phyloP scores from a whole-genome alignment of 1,284 basidiomycete genomes.

The Tremellales sp. region DNA sequence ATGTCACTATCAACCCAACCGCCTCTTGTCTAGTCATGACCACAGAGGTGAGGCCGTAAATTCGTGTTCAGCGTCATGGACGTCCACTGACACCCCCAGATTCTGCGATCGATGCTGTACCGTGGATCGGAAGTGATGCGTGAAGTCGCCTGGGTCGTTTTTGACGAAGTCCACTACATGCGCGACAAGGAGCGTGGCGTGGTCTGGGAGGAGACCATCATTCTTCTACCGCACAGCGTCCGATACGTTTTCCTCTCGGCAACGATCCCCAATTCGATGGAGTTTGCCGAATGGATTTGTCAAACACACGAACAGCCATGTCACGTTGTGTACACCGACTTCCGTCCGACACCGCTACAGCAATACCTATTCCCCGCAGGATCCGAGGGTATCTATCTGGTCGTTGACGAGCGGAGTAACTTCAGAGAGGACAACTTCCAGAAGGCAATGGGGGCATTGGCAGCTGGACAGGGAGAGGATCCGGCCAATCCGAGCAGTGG shows the following conservation, averaged over 20 bases:
- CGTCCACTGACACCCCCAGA: slow-evolving; percentile 55
- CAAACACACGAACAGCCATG: slow-evolving; percentile 96
- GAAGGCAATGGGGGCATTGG: slow-evolving; percentile 94
- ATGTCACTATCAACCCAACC: slow-evolving; percentile 98
- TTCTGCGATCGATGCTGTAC: slow-evolving; percentile 98
- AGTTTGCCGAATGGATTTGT: slow-evolving; percentile 99
- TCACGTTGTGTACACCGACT: slow-evolving; percentile 99
- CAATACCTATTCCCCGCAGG: slow-evolving; percentile 98
- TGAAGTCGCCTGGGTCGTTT: slow-evolving; percentile 99
- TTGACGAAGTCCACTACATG: slow-evolving; percentile 99
- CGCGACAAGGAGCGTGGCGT: slow-evolving; percentile 76
- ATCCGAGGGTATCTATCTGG: slow-evolving; percentile 94
- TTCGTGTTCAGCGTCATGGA: background rate
- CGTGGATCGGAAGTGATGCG: slow-evolving; percentile 99
- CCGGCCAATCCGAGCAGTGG: slow-evolving; percentile 77
- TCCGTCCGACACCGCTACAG: slow-evolving; percentile 94
- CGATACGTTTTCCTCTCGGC: slow-evolving; percentile 99
- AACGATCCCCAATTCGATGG: slow-evolving; percentile 99
- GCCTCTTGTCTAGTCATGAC: slow-evolving; percentile 99
- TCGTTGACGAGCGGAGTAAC: slow-evolving; percentile 95
- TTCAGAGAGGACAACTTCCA: slow-evolving; percentile 97
- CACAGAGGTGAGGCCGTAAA: slow-evolving; percentile 79
- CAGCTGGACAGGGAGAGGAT: slow-evolving; percentile 82
- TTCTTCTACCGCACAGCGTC: slow-evolving; percentile 90
- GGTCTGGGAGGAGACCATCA: slow-evolving; percentile 78